A percentile compares a stretch with the other conserved stretches of the same genome.
Conservation (phyloP, 2,329 filamentous ascomycete species). For the Botrytis hyacinthi region DNA sequence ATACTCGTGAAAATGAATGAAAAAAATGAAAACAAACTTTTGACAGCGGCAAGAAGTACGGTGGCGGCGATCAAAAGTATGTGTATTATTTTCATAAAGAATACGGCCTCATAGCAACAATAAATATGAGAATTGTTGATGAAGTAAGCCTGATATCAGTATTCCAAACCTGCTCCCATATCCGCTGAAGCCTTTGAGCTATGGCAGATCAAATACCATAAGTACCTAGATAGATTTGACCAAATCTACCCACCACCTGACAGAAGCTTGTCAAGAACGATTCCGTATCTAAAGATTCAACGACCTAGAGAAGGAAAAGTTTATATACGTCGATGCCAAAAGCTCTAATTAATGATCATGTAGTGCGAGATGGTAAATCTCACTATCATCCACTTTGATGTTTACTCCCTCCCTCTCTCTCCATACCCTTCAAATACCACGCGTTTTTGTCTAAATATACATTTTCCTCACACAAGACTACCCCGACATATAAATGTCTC, state of each 20-base stretch:
- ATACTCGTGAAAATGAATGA: neutral
- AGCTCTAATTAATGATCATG: too few relatives aligned
- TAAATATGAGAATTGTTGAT: neutral
- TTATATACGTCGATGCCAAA: neutral
- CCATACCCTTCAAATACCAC: neutral
- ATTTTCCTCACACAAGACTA: neutral
- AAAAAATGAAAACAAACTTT: accelerated
- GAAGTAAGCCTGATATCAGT: accelerated
- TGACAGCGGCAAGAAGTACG: neutral
- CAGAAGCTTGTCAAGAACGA: neutral
- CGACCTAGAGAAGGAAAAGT: accelerated
- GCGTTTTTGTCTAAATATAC: neutral
- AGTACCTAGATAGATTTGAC: neutral
- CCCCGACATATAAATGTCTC: neutral
- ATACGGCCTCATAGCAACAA: too few relatives aligned
- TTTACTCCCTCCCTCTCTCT: neutral
- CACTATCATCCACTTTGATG: neutral
- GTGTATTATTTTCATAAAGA: neutral
- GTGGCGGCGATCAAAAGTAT: too few relatives aligned
- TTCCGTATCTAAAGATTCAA: neutral
- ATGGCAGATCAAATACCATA: neutral
- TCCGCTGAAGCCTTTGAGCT: neutral
- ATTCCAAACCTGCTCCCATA: accelerated
- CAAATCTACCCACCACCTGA: neutral
- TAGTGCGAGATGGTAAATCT: neutral